Percentiles rank a stretch among this genome's conserved stretches.
These are phyloP conservation scores for Monosporascus ibericus DNA, from an alignment of 2,329 filamentous ascomycete genomes.

Conservation along the genomic window DNA sequence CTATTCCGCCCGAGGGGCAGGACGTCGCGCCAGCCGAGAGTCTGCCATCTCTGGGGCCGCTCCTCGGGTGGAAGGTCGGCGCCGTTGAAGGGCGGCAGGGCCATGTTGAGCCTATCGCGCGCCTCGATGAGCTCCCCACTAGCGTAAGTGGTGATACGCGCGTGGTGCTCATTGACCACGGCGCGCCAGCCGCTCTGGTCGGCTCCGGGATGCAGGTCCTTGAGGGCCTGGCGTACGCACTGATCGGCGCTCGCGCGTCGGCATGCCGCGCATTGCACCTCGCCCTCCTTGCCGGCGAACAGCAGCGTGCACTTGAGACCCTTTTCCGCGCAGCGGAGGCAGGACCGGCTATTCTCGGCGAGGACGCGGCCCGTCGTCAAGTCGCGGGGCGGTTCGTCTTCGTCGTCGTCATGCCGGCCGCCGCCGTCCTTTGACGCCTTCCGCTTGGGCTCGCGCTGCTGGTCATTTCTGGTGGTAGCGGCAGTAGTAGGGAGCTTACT, in stretches of 20 bases:
- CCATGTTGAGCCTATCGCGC: not conserved
- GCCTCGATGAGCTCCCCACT: not conserved
- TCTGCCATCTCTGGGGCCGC: not conserved
- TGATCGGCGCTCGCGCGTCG: slow-evolving; percentile 7
- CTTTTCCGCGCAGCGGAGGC: slow-evolving; percentile 17
- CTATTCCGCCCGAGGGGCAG: not conserved
- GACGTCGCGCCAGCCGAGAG: not conserved
- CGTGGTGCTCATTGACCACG: not conserved
- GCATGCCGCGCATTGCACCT: slow-evolving; percentile 16
- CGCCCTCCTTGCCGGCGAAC: slow-evolving; percentile 10
- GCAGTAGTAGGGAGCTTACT: no score
- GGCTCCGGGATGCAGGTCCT: not conserved
- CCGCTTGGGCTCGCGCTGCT: no score
- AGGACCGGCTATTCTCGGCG: slow-evolving; percentile 9
- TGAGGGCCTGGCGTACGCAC: slow-evolving; percentile 11
- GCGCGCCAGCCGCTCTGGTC: not conserved
- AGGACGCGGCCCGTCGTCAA: slow-evolving; percentile 12
- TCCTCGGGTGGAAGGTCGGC: not conserved
- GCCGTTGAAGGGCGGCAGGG: not conserved
- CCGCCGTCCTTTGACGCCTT: not conserved
- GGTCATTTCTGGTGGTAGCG: no score
- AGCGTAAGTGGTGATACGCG: not conserved
- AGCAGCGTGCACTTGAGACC: slow-evolving; percentile 18
- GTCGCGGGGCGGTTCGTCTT: slow-evolving; percentile 2
- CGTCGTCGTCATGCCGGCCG: not conserved